These are phyloP conservation scores for Wickerhamiella shivajii DNA, from an alignment of 805 yeast genomes.

Conservation along the genomic window DNA sequence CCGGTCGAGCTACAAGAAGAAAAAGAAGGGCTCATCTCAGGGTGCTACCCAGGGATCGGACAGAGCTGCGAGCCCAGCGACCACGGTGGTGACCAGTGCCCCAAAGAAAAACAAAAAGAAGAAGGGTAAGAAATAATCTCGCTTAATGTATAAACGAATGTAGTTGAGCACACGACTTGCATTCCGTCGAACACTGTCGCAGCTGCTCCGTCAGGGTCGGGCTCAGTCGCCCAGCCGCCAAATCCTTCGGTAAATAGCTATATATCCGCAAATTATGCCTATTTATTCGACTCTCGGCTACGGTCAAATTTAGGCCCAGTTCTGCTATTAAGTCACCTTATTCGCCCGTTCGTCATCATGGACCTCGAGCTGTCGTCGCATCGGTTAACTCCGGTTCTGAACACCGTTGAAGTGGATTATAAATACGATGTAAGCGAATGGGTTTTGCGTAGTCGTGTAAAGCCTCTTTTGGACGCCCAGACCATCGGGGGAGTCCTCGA, in stretches of 20 bases:
- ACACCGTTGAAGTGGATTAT: slow-evolving; percentile 20
- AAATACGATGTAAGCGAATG: slow-evolving; percentile 19
- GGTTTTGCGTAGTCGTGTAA: slow-evolving; percentile 19
- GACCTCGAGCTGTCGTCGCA: slow-evolving; percentile 17
- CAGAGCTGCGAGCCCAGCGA: background rate
- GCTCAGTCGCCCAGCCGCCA: too few relatives aligned
- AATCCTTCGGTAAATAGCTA: too few relatives aligned
- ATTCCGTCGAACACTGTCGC: too few relatives aligned
- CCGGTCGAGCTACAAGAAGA: slow-evolving; percentile 69
- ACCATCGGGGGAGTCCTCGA: slow-evolving; percentile 17
- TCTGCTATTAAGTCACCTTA: too few relatives aligned
- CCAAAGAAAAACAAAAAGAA: slow-evolving; percentile 22
- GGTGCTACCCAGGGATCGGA: slow-evolving; percentile 29
- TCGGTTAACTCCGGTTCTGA: slow-evolving; percentile 17
- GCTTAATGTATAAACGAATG: too few relatives aligned
- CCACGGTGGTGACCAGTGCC: slow-evolving; percentile 5
- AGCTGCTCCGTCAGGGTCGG: too few relatives aligned
- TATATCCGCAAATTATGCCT: too few relatives aligned
- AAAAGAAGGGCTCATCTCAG: slow-evolving; percentile 36
- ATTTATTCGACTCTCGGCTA: too few relatives aligned
- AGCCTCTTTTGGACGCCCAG: slow-evolving; percentile 17
- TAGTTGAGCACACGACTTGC: too few relatives aligned
- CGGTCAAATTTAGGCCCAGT: too few relatives aligned
- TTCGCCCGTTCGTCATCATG: too few relatives aligned
- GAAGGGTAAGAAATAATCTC: slow-evolving; percentile 22